Evolutionary conservation across 208 protist genomes (phyloP), one percentile per base, ranked within the genome.

Genomic region (Herpetomonas tarakana): DNA sequence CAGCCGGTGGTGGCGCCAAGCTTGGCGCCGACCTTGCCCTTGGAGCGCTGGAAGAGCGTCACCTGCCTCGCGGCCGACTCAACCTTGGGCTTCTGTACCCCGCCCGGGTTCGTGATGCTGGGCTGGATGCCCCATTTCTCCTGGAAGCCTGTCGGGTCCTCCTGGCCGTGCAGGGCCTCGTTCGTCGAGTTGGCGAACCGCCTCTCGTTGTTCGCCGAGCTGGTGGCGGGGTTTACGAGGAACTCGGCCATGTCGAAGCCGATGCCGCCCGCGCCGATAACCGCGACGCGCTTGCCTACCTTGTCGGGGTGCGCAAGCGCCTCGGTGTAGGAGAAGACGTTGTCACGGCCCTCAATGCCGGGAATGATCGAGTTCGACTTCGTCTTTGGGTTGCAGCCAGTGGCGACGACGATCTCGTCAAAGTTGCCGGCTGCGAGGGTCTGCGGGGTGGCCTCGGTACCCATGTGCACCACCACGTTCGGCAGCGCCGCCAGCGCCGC

Each of bases 241-340:
- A 92, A 97, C 64, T 91, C 78, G 7, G 87, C 64, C 58, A 96
- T 82, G 74, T 97, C 93, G 67, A 96, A 97, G 38, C 93, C 93
- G 61, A 97, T 97, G 46, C 91, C 93, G n/a, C 93, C 93, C 19
- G 83, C 84, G 41, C 93, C 93, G 54, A 97, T 91, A 51, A 97
- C 65, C 4, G 91, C 93, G 19, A 97, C 93, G 2, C 67, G 65
- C 21, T 65, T 44, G 30, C 91, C 93, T 2, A 94, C 76, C 52
- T 67, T 55, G 49, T 76, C 76, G 16, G 68, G 69, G 52, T 78
- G 58, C 28, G 66, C 52, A 22, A 97, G 63, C 12, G 94, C 93
- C 54, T 97, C 93, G 0, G 80, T 58, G 78, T 97, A 97, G 55
- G 52, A 78, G 59, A 88, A 72, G 6, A 95, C 88, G 58, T 94